These are phyloP conservation scores for Blastocystis sp. DNA, from an alignment of 352 stramenopile genomes.

Conservation along the genomic window DNA sequence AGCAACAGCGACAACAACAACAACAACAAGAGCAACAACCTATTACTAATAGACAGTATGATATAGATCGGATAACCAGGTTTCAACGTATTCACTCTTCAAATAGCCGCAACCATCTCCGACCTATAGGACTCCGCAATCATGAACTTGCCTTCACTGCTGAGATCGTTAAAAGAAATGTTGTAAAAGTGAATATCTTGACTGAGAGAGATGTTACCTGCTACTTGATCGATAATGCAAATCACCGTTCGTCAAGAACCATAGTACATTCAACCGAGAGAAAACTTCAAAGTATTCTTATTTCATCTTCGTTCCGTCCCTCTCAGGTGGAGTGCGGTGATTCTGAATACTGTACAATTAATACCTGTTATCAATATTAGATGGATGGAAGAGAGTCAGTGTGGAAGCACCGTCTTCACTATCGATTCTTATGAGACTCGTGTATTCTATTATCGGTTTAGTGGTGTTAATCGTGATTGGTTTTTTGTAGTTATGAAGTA, in stretches of 20 bases:
- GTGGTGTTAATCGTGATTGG: background rate
- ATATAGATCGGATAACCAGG: background rate
- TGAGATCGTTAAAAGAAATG: background rate
- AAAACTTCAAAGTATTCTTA: background rate
- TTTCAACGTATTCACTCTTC: background rate
- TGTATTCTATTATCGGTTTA: background rate
- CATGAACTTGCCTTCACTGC: background rate
- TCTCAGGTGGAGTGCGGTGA: background rate
- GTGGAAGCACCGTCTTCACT: background rate
- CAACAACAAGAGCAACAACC: too few species aligned
- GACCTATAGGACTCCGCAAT: background rate
- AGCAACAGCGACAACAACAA: too few species aligned
- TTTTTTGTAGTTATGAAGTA: background rate
- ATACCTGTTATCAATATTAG: background rate
- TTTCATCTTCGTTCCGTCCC: background rate
- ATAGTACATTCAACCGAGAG: background rate
- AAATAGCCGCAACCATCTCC: background rate
- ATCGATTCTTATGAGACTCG: background rate
- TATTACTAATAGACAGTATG: too few species aligned
- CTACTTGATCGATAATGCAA: background rate
- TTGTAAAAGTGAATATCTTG: background rate
- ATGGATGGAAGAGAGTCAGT: background rate
- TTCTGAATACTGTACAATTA: background rate
- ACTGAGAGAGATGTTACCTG: background rate
- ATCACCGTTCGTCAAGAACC: background rate